Evolutionary conservation across 1,139 yeast genomes (phyloP).

Genomic region (Pichia sorboxylosa): DNA sequence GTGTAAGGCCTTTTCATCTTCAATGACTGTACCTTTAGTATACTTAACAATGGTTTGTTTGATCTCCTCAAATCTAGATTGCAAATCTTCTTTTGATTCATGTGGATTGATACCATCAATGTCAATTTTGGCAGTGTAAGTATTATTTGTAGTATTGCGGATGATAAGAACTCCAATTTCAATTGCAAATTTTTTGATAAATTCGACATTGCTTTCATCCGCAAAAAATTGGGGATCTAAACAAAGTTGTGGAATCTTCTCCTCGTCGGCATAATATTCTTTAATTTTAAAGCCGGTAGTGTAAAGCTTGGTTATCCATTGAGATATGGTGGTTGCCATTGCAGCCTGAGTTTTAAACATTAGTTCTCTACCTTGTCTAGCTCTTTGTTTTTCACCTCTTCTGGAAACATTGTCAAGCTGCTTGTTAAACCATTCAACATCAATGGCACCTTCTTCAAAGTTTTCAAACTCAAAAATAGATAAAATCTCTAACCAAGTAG

Average conservation of each 20-base stretch:
- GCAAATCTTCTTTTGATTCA: conserved; percentile 53
- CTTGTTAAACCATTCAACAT: conserved; percentile 84
- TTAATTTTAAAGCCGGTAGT: conserved; percentile 20
- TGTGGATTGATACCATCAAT: conserved; percentile 60
- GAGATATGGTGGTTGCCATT: conserved; percentile 46
- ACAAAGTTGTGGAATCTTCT: conserved; percentile 35
- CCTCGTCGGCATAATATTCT: conserved; percentile 29
- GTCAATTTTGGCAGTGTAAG: conserved; percentile 51
- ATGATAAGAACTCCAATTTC: conserved; percentile 57
- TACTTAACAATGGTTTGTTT: conserved; percentile 47
- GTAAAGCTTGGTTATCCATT: conserved; percentile 50
- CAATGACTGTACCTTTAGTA: conserved; percentile 58
- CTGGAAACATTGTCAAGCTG: conserved; percentile 71
- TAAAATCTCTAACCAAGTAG: conserved; percentile 58
- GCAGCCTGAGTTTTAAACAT: conserved; percentile 66
- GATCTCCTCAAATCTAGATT: conserved; percentile 34
- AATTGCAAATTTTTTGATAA: conserved; percentile 49
- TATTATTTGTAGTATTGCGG: conserved; percentile 45
- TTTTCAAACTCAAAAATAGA: conserved; percentile 68
- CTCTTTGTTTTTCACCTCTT: conserved; percentile 58
- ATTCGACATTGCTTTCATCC: conserved; percentile 40
- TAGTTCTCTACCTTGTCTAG: conserved; percentile 51
- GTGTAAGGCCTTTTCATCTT: conserved; percentile 48
- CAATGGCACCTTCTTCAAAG: conserved; percentile 72
- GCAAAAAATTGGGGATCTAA: conserved; percentile 38